A percentile compares a stretch with the other conserved stretches of the same genome.
phyloP scores from a whole-genome alignment of 768 basidiomycete genomes.

The Arthromyces matolae region DNA sequence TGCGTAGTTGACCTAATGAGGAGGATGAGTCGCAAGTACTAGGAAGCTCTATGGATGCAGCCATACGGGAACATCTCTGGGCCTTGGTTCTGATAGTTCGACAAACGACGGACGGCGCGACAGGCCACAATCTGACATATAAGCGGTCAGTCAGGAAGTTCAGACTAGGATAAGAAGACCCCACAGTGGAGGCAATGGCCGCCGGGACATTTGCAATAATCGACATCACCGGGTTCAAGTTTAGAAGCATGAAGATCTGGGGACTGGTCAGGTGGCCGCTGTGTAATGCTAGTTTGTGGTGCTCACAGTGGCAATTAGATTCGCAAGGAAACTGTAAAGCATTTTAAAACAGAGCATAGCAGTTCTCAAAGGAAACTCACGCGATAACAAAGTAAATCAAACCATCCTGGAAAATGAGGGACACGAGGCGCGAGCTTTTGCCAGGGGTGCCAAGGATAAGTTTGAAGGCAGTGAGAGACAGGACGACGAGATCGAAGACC shows the following conservation, averaged over 20 bases:
- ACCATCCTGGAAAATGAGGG: conserved; percentile 68
- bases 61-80: conserved; percentile 56
- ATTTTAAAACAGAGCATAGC: conserved; percentile 5
- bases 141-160: conserved; percentile 1
- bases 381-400: conserved; percentile 70
- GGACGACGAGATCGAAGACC: conserved; percentile 63
- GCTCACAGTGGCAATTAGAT: conserved; percentile 62
- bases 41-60: neutral
- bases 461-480: conserved; percentile 60
- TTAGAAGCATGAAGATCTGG: conserved; percentile 58
- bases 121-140: conserved; percentile 56
- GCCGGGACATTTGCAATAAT: conserved; percentile 74
- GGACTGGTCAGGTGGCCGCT: neutral
- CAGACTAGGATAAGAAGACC: conserved; percentile 16
- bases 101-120: conserved; percentile 60
- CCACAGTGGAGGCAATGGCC: conserved; percentile 61
- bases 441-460: conserved; percentile 43
- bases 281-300: neutral
- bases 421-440: conserved; percentile 53
- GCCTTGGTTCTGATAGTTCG: conserved; percentile 49
- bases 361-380: conserved; percentile 34
- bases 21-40: neutral
- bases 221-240: conserved; percentile 70
- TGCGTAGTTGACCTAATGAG: conserved; percentile 34
- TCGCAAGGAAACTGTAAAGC: conserved; percentile 55